Conservation (phyloP, 352 stramenopile species). For the Globisporangium carolinianum region DNA sequence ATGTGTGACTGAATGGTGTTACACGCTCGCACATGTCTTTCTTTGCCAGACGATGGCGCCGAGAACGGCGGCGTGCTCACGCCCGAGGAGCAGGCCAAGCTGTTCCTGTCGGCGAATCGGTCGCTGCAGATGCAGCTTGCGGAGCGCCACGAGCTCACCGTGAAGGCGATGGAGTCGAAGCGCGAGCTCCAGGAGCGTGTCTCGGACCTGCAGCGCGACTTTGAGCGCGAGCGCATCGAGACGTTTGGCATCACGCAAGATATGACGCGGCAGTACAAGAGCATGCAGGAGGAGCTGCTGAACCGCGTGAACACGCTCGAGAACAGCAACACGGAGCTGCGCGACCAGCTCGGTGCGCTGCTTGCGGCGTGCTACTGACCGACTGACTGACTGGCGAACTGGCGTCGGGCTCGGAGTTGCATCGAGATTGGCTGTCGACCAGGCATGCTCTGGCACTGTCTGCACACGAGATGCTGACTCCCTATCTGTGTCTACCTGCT, state of each 20-base stretch:
- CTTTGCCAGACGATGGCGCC: constrained; percentile 45
- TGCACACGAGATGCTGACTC: no score
- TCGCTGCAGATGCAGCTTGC: constrained; percentile 88
- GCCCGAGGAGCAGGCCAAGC: constrained; percentile 77
- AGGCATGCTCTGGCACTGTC: no score
- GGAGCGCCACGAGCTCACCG: constrained; percentile 77
- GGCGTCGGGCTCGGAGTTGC: neutral
- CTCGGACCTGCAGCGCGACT: constrained; percentile 74
- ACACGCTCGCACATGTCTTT: no score
- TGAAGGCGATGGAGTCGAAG: constrained; percentile 87
- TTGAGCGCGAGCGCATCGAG: constrained; percentile 81
- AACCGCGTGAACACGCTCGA: constrained; percentile 86
- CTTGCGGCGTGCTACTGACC: neutral
- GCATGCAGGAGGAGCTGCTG: constrained; percentile 92
- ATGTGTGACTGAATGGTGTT: no score
- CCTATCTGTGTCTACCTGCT: neutral
- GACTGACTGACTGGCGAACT: neutral
- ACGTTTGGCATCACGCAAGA: constrained; percentile 92
- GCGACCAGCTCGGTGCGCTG: constrained; percentile 81
- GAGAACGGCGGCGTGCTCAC: constrained; percentile 71
- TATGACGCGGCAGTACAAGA: constrained; percentile 97
- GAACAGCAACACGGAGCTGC: constrained; percentile 88
- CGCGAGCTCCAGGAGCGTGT: constrained; percentile 79
- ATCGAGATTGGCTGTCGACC: no score
- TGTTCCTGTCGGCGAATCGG: constrained; percentile 77